Evolutionary conservation across 495 filamentous ascomycete genomes (phyloP).

Genomic region (Podospora bellae-mahoneyi): DNA sequence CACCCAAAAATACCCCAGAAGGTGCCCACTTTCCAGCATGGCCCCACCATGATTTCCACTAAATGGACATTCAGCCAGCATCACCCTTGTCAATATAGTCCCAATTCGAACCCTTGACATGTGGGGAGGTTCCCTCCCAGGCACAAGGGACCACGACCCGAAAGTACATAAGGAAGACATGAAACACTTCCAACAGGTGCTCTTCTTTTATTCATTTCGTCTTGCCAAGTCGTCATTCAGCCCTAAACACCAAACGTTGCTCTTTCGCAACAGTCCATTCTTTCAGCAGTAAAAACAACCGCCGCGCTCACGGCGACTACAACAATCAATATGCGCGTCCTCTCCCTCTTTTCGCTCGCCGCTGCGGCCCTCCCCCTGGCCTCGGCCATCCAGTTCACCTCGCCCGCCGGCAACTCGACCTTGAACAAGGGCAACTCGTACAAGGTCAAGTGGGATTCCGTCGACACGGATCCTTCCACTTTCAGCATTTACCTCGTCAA

Average conservation of each 20-base stretch:
- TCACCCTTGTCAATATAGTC: background rate
- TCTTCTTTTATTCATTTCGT: background rate
- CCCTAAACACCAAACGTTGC: slow-evolving; percentile 2
- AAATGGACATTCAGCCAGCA: background rate
- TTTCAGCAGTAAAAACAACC: slow-evolving; percentile 20
- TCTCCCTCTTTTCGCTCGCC: slow-evolving; percentile 29
- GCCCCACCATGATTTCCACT: background rate
- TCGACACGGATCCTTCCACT: slow-evolving; percentile 45
- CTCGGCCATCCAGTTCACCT: slow-evolving; percentile 32
- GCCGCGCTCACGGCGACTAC: slow-evolving; percentile 10
- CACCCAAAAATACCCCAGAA: background rate
- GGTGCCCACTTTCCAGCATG: background rate
- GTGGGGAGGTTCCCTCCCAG: background rate
- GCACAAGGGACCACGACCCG: background rate
- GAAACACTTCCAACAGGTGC: background rate
- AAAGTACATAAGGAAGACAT: slow-evolving; percentile 7
- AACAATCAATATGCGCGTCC: slow-evolving; percentile 27
- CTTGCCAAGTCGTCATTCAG: background rate
- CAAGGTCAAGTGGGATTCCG: slow-evolving; percentile 40
- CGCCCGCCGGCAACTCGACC: slow-evolving; percentile 33
- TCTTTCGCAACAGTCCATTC: slow-evolving; percentile 19
- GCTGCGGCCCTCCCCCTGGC: slow-evolving; percentile 27
- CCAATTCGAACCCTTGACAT: background rate
- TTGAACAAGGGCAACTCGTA: slow-evolving; percentile 37
- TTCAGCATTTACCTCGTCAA: slow-evolving; percentile 50